Evolutionary conservation across 2,329 filamentous ascomycete species (phyloP), one percentile per base, ranked within the genome.

Genomic region (Chalaropsis ovoidea): DNA sequence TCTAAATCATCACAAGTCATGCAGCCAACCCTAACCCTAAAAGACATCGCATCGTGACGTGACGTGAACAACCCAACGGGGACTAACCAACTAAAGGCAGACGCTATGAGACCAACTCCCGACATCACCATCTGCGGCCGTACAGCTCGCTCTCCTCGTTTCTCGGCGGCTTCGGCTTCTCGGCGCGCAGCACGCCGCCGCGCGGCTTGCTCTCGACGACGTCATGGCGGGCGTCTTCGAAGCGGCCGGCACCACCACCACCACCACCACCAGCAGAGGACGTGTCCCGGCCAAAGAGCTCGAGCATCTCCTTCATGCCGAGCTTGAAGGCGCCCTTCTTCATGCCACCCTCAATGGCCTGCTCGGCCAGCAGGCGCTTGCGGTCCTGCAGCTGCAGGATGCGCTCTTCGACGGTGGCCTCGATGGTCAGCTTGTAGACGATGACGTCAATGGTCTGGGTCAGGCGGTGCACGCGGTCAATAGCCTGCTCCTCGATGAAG

Each of bases 401-500:
- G 67, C 92, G 86, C 75, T 93, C 91, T 78, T 99, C 94, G 65
- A 99, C 93, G 0, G 88, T 92, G 70, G 87, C 82, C 69, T 84
- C 83, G 68, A 99, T 86, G 1, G 91, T 96, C 71, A 99, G 84
- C 72, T 94, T 95, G 80, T 96, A 99, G 69, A 99, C 90, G 65
- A 93, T 85, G 42, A 99, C 94, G 72, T 97, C 92, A 49, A 93
- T 82, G 1, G 90, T 96, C 76, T 99, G 94, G 49, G 95, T 97
- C 64, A 99, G 86, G n/a, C 94, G 90, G 74, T 99, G 94, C 31
- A 99, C 94, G 65, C 94, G 90, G 75, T 99, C 94, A 70, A 99
- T 99, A 61, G 94, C 94, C 79, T 99, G 94, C 75, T 99, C 94
- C 78, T 99, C 94, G 42, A 99, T 90, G 72, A 99, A 99, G 83